phyloP scores from a whole-genome alignment of 139 green algal species.

The Chlamydomonas eustigma region DNA sequence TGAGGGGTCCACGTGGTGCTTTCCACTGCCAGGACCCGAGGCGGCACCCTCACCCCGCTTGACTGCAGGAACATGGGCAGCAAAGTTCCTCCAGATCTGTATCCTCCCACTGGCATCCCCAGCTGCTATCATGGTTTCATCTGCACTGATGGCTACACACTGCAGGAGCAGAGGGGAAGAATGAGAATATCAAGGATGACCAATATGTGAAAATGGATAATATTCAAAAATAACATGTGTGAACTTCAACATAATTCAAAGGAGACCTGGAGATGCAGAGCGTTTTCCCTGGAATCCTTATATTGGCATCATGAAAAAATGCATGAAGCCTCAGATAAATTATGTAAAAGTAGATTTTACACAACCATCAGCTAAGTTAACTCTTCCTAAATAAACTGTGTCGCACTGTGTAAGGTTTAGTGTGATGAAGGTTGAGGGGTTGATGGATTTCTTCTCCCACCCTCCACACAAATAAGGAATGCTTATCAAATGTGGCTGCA shows the following conservation, averaged over 20 bases:
- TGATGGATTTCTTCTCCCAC: conserved; percentile 22
- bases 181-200: not conserved
- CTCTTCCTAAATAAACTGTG: too few relatives aligned
- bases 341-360: too few relatives aligned
- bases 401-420: conserved; percentile 61
- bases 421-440: conserved; percentile 63
- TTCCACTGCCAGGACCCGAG: not conserved
- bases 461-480: conserved; percentile 62
- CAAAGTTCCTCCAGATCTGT: conserved; percentile 65
- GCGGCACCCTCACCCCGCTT: too few relatives aligned
- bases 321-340: too few relatives aligned
- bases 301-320: too few relatives aligned
- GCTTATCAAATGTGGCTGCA: conserved; percentile 51
- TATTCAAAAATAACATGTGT: too few relatives aligned
- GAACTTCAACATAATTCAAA: too few relatives aligned
- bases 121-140: conserved; percentile 55
- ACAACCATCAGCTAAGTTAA: too few relatives aligned
- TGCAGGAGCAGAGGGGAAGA: conserved; percentile 21
- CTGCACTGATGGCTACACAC: conserved; percentile 59
- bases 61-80: conserved; percentile 18
- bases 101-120: conserved; percentile 77
- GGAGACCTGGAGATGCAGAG: too few relatives aligned
- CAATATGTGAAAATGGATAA: too few relatives aligned
- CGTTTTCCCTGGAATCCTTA: too few relatives aligned
- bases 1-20: conserved; percentile 7